Evolutionary conservation across 1,139 yeast genomes (phyloP).

Genomic region (Protomyces inundatus): DNA sequence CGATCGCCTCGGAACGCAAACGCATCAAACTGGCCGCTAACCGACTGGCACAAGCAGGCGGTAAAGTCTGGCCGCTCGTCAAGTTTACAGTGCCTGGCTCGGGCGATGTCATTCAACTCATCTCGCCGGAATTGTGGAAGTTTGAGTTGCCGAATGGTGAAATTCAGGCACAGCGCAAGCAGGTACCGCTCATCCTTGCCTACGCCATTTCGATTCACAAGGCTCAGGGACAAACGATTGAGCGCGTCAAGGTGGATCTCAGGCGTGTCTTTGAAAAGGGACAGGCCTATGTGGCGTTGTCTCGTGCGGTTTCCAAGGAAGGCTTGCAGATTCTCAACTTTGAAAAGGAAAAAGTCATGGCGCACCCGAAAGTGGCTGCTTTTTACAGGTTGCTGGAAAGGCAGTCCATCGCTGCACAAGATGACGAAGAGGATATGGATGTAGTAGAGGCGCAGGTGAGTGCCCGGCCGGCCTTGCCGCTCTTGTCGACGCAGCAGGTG

Average conservation of each 20-base stretch:
- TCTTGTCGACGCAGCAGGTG: conserved; percentile 15
- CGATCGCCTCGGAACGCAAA: conserved; percentile 19
- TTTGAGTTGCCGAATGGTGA: conserved; percentile 56
- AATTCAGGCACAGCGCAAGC: conserved; percentile 54
- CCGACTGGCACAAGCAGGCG: conserved; percentile 15
- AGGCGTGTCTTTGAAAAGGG: conserved; percentile 72
- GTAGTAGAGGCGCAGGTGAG: neutral
- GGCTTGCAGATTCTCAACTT: conserved; percentile 71
- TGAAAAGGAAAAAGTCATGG: conserved; percentile 55
- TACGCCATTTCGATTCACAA: conserved; percentile 96
- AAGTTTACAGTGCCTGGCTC: conserved; percentile 68
- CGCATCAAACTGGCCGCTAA: conserved; percentile 16
- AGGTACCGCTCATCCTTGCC: conserved; percentile 79
- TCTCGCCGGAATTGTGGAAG: conserved; percentile 69
- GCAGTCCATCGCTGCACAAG: neutral
- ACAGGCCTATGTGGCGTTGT: conserved; percentile 89
- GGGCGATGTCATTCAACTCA: conserved; percentile 52
- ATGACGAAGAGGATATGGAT: neutral
- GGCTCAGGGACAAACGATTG: conserved; percentile 91
- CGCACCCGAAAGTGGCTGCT: conserved; percentile 58
- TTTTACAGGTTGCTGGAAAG: conserved; percentile 47
- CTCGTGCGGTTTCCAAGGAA: conserved; percentile 76
- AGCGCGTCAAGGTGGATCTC: conserved; percentile 75
- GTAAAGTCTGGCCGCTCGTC: conserved; percentile 58
- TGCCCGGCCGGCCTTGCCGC: neutral